phyloP scores from a whole-genome alignment of 495 filamentous ascomycete genomes.

The Penicillium canariense region DNA sequence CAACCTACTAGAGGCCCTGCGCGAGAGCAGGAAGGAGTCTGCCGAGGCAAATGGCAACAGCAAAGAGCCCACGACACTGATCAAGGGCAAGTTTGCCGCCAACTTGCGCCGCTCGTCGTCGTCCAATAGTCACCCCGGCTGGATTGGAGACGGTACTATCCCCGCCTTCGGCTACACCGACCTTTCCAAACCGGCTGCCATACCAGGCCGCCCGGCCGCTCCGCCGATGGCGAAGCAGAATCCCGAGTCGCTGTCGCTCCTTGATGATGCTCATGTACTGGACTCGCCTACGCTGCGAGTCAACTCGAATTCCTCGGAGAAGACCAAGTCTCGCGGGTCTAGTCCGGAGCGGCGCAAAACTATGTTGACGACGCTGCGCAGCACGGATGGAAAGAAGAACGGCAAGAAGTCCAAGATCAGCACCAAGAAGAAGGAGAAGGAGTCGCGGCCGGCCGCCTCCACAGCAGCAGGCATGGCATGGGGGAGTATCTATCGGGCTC shows the following conservation, averaged over 20 bases:
- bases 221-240: slow-evolving; percentile 41
- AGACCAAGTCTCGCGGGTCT: slow-evolving; percentile 58
- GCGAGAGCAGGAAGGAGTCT: slow-evolving; percentile 67
- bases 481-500: slow-evolving; percentile 52
- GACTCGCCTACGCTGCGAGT: slow-evolving; percentile 36
- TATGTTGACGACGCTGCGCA: slow-evolving; percentile 82
- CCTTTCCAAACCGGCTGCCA: slow-evolving; percentile 65
- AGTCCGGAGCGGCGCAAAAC: slow-evolving; percentile 79
- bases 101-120: slow-evolving; percentile 13
- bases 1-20: slow-evolving; percentile 80
- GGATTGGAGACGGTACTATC: slow-evolving; percentile 77
- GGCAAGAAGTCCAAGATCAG: slow-evolving; percentile 45
- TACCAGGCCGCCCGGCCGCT: slow-evolving; percentile 58
- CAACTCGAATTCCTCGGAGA: slow-evolving; percentile 41
- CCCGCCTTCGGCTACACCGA: slow-evolving; percentile 76
- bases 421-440: slow-evolving; percentile 36
- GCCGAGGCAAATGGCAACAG: slow-evolving; percentile 30
- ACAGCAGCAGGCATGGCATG: slow-evolving; percentile 89
- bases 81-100: slow-evolving; percentile 17
- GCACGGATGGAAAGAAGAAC: slow-evolving; percentile 57
- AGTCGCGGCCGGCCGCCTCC: slow-evolving; percentile 58
- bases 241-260: slow-evolving; percentile 40
- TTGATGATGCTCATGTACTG: slow-evolving; percentile 16
- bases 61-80: slow-evolving; percentile 20
- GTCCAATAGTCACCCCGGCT: slow-evolving; percentile 46